Evolutionary conservation across 2,329 filamentous ascomycete genomes (phyloP), one percentile per base, ranked within the genome.

Genomic region (Metarhizium brunneum): DNA sequence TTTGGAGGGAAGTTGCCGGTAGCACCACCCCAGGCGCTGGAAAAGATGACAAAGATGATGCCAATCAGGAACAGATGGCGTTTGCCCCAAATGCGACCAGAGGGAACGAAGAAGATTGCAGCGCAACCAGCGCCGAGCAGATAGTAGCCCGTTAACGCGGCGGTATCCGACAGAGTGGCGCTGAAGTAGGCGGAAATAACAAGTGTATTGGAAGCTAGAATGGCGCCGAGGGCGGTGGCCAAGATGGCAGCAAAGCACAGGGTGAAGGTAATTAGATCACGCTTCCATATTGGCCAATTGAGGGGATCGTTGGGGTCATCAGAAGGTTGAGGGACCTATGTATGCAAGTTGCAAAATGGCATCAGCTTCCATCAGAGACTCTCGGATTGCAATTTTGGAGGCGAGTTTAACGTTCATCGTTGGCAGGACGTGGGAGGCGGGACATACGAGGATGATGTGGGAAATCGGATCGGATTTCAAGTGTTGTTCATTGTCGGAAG

Each of bases 271-370:
- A 94, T 91, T 54, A 88, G 63, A 68, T 96, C 92, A 67, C 91
- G 88, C 62, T 82, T 83, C 88, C 88, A 92, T 58, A 95, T 70
- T 25, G 91, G 87, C 92, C 91, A 96, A 67, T 78, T 79, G 60
- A 96, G 76, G 35, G 90, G 92, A 70, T 96, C 92, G 68, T 95
- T 92, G 4, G 89, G 90, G 68, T 95, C 90, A 69, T 95, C 87
- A 59, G 86, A 92, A 2, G 92, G 92, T 66, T 96, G 92, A 5
- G 92, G 92, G 5, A 78, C 73, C 75, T 78, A 56, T 16, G 18
- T 78, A 56, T 16, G 18, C 42, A 18, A 10, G 42, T 18, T 20
- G 14, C 16, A 45, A 20, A 16, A 18, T 20, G 11, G 7, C n/a
- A 6, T 45, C n/a, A 16, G 38, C 14, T 16, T 16, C 10, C 11